Evolutionary conservation across 2,329 filamentous ascomycete species (phyloP).

Genomic region (Zymoseptoria pseudotritici): DNA sequence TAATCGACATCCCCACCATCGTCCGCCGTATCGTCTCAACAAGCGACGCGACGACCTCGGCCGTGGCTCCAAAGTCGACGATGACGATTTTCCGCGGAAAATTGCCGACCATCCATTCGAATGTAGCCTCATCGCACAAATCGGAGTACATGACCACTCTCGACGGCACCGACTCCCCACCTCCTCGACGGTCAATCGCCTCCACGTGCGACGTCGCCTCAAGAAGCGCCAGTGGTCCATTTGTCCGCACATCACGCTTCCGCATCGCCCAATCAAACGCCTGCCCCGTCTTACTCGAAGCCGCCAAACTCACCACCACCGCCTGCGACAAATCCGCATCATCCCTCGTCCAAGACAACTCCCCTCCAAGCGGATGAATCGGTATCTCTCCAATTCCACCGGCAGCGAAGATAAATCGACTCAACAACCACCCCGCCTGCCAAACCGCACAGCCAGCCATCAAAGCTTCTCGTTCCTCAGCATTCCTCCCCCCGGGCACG

Average conservation of each 20-base stretch:
- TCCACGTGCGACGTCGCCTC: slow-evolving; percentile 7
- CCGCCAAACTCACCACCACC: slow-evolving; percentile 10
- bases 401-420: slow-evolving; percentile 10
- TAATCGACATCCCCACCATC: background rate
- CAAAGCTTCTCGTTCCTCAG: no score
- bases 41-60: background rate
- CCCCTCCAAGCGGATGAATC: background rate
- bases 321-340: slow-evolving; percentile 7
- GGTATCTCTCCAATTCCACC: no score
- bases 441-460: background rate
- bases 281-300: slow-evolving; percentile 14
- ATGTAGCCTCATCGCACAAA: background rate
- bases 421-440: slow-evolving; percentile 10
- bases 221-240: slow-evolving; percentile 8
- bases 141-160: slow-evolving; percentile 5
- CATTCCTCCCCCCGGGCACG: background rate
- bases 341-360: background rate
- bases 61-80: slow-evolving; percentile 12
- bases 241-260: background rate
- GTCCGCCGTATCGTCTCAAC: background rate
- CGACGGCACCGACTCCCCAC: background rate
- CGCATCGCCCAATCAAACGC: slow-evolving; percentile 10
- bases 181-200: background rate
- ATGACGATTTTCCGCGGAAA: slow-evolving; percentile 8
- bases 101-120: slow-evolving; percentile 1